A percentile compares a stretch with the other conserved stretches of the same genome.
phyloP scores from a whole-genome alignment of 257 asterid species.

The Echites panduratus region DNA sequence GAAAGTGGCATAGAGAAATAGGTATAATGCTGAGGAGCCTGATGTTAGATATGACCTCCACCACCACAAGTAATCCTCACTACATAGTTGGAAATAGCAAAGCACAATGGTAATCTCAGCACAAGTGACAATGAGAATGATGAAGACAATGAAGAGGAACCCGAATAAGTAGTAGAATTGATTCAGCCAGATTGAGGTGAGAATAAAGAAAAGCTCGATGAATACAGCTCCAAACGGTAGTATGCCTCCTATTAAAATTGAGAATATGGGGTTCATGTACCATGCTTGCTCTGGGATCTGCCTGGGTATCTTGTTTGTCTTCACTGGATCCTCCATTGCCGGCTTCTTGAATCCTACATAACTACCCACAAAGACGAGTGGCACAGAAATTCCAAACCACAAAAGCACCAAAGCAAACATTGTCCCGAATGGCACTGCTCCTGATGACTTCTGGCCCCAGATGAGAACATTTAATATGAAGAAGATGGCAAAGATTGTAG shows the following conservation, averaged over 20 bases:
- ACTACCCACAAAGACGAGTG: constrained; percentile 72
- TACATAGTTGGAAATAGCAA: constrained; percentile 80
- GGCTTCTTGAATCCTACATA: constrained; percentile 60
- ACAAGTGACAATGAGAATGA: constrained; percentile 66
- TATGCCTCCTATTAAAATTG: constrained; percentile 68
- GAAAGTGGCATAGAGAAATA: constrained; percentile 71
- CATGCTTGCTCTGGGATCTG: constrained; percentile 73
- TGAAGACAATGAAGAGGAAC: constrained; percentile 67
- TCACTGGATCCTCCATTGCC: constrained; percentile 73
- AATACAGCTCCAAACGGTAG: constrained; percentile 78
- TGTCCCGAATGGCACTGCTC: constrained; percentile 78
- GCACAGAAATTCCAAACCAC: constrained; percentile 79
- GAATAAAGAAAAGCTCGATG: constrained; percentile 75
- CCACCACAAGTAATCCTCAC: constrained; percentile 83
- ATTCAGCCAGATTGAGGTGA: constrained; percentile 78
- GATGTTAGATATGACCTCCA: constrained; percentile 77
- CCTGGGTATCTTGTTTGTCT: constrained; percentile 70
- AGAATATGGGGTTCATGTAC: constrained; percentile 67
- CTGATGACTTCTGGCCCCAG: constrained; percentile 77
- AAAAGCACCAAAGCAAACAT: constrained; percentile 58
- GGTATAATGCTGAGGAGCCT: constrained; percentile 68
- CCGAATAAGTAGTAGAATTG: constrained; percentile 89
- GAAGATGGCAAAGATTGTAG: constrained; percentile 45
- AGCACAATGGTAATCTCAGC: constrained; percentile 70
- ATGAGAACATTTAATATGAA: constrained; percentile 60